Percentiles rank a stretch among this genome's conserved stretches.
Evolutionary conservation across 345 rosid species (phyloP).

Genomic region (Alliaria petiolata): DNA sequence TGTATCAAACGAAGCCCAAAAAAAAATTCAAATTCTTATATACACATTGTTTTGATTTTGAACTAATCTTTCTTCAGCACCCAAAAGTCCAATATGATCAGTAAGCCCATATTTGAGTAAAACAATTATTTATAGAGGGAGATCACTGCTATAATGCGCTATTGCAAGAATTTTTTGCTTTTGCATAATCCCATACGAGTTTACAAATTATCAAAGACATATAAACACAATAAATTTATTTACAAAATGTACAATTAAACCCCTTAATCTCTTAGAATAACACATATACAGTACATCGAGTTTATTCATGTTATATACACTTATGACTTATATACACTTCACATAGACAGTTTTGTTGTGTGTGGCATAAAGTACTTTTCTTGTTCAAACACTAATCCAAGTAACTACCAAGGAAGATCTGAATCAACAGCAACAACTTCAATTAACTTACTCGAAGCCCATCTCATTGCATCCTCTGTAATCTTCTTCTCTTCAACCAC

Average conservation of each 20-base stretch:
- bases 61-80: neutral
- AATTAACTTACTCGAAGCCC: constrained; percentile 42
- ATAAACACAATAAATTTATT: neutral
- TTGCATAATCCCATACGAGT: neutral
- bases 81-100: neutral
- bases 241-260: constrained; percentile 10
- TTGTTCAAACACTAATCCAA: constrained; percentile 7
- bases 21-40: neutral
- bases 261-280: neutral
- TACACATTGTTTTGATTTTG: too few species aligned
- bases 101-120: neutral
- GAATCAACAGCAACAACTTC: constrained; percentile 32
- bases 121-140: too few species aligned
- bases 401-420: constrained; percentile 6
- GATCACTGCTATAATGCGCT: too few species aligned
- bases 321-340: neutral
- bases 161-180: neutral
- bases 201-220: neutral
- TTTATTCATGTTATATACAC: neutral
- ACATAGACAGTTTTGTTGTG: neutral
- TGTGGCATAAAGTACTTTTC: neutral
- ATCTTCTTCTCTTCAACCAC: constrained; percentile 61
- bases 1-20: neutral
- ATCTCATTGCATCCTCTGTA: constrained; percentile 40
- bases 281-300: neutral